These are phyloP conservation scores for Setaria viridis DNA, from an alignment of 202 grass and related monocot genomes.

Conservation along the genomic window DNA sequence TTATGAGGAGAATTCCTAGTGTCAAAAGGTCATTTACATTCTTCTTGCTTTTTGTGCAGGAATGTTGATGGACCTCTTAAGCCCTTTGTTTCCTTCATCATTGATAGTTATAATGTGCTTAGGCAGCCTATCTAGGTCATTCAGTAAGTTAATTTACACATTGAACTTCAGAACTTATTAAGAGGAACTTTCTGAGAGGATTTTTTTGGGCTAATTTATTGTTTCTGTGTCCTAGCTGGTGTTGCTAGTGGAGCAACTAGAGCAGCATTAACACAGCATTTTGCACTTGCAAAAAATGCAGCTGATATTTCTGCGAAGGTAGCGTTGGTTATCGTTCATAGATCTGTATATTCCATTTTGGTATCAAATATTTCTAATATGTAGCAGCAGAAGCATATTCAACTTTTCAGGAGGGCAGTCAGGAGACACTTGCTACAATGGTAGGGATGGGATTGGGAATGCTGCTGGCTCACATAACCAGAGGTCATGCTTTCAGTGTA, in stretches of 20 bases:
- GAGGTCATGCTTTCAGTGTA: conserved; percentile 71
- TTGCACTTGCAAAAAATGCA: conserved; percentile 87
- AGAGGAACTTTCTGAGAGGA: conserved; percentile 20
- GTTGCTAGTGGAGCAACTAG: conserved; percentile 99
- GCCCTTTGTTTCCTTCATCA: conserved; percentile 94
- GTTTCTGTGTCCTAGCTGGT: conserved; percentile 62
- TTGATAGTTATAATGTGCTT: conserved; percentile 88
- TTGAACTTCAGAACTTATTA: not conserved
- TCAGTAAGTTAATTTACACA: conserved; percentile 73
- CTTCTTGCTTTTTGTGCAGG: conserved; percentile 61
- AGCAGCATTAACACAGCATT: conserved; percentile 94
- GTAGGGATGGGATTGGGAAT: conserved; percentile 89
- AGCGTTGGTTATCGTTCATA: conserved; percentile 20
- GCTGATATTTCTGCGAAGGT: conserved; percentile 98
- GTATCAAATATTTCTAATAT: conserved; percentile 47
- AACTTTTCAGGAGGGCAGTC: conserved; percentile 80
- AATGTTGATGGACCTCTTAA: conserved; percentile 98
- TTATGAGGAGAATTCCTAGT: not conserved
- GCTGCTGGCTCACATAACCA: conserved; percentile 84
- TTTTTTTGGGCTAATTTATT: conserved; percentile 23
- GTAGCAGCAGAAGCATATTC: conserved; percentile 37
- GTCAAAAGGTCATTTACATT: conserved; percentile 25
- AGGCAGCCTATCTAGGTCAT: conserved; percentile 90
- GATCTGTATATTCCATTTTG: conserved; percentile 15
- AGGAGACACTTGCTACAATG: conserved; percentile 98